These are phyloP conservation scores for Drechslerella stenobrocha DNA, from an alignment of 2,329 filamentous ascomycete genomes.

Conservation along the genomic window DNA sequence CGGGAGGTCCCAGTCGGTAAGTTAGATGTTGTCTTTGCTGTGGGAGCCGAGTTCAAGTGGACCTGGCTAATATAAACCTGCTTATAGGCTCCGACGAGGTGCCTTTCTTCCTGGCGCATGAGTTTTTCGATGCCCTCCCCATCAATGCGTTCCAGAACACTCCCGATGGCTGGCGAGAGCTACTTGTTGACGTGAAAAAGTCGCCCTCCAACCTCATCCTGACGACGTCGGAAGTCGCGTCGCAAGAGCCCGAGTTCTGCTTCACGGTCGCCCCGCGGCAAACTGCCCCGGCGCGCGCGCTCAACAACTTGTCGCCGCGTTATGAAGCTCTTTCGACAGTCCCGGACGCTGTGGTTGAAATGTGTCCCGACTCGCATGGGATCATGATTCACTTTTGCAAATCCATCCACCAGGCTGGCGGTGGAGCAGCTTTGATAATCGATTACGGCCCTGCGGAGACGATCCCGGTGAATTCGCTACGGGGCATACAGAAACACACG, in stretches of 20 bases:
- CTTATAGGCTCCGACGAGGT: constrained; percentile 66
- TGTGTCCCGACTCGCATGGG: constrained; percentile 82
- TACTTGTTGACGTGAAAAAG: constrained; percentile 56
- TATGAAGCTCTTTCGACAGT: constrained; percentile 73
- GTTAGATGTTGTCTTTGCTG: neutral
- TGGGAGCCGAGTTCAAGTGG: neutral
- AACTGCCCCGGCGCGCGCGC: constrained; percentile 80
- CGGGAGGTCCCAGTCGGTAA: constrained; percentile 56
- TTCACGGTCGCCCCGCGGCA: constrained; percentile 73
- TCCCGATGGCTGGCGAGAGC: constrained; percentile 59
- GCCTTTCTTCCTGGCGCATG: constrained; percentile 93
- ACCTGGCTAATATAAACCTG: neutral
- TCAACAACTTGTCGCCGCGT: constrained; percentile 78
- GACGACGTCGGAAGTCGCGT: constrained; percentile 25
- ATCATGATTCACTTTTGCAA: constrained; percentile 79
- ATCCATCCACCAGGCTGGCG: constrained; percentile 70
- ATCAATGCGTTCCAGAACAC: constrained; percentile 88
- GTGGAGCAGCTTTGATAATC: constrained; percentile 88
- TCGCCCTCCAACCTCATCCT: constrained; percentile 55
- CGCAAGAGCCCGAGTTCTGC: constrained; percentile 78
- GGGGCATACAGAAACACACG: constrained; percentile 79
- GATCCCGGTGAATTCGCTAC: constrained; percentile 84
- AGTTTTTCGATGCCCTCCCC: constrained; percentile 97
- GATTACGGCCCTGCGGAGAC: constrained; percentile 84
- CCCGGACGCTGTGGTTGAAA: constrained; percentile 75